Evolutionary conservation across 176 grass and related monocot genomes (phyloP).

Genomic region (Bromus sterilis): DNA sequence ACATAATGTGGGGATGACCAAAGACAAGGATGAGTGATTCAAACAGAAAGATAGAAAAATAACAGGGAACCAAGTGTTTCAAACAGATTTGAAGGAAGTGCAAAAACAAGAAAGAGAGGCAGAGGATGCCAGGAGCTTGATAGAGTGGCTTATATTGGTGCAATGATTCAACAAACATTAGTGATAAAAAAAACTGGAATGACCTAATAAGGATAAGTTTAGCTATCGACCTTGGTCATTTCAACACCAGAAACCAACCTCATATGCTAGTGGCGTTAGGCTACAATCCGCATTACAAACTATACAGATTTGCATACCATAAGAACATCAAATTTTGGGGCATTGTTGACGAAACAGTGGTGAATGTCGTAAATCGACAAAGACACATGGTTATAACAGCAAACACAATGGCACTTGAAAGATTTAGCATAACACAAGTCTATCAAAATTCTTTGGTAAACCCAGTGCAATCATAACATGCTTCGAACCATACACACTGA

Average conservation of each 20-base stretch:
- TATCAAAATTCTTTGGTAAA: constrained; percentile 55
- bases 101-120: neutral
- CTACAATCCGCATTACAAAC: neutral
- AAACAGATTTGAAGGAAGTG: neutral
- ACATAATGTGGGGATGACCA: neutral
- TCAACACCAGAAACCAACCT: neutral
- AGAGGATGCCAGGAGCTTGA: neutral
- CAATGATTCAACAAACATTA: neutral
- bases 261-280: neutral
- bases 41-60: neutral
- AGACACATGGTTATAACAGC: neutral
- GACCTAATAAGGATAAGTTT: neutral
- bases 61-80: neutral
- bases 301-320: neutral
- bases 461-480: constrained; percentile 20
- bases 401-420: constrained; percentile 4
- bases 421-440: constrained; percentile 19
- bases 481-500: constrained; percentile 4
- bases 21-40: neutral
- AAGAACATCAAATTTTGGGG: neutral
- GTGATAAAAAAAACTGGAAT: neutral
- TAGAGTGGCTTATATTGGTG: neutral
- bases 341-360: neutral
- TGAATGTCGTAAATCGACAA: neutral
- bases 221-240: neutral